Evolutionary conservation across 2,329 filamentous ascomycete species (phyloP).

Genomic region (Aspergillus flavus): DNA sequence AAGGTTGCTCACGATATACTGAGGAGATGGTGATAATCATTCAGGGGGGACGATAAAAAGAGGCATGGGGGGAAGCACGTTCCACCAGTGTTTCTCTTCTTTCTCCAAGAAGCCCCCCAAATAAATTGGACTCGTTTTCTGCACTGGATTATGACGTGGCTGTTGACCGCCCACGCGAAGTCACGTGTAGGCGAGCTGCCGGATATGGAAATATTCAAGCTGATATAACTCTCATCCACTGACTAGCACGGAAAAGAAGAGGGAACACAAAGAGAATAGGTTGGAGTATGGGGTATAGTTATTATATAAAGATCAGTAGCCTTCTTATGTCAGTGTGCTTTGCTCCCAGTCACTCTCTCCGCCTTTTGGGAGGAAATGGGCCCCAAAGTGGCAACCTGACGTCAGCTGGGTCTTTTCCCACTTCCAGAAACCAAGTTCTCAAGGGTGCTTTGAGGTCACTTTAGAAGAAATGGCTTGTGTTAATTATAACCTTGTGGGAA

Average conservation of each 20-base stretch:
- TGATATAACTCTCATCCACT: neutral
- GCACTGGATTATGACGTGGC: neutral
- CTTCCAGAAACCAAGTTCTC: conserved; percentile 1
- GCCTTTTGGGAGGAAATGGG: neutral
- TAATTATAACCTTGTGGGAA: neutral
- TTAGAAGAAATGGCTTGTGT: neutral
- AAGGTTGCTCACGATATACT: neutral
- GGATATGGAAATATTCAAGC: neutral
- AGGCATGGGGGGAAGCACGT: neutral
- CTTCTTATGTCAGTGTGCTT: neutral
- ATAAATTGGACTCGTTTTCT: conserved; percentile 6
- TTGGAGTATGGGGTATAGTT: neutral
- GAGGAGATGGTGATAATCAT: neutral
- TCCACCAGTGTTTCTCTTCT: neutral
- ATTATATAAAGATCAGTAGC: neutral
- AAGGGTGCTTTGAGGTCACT: conserved; percentile 2
- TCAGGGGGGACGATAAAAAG: neutral
- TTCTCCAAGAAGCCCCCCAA: neutral
- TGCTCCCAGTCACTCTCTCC: neutral
- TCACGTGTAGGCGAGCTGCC: neutral
- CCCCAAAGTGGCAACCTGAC: conserved; percentile 3
- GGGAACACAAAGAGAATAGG: neutral
- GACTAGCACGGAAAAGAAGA: no score
- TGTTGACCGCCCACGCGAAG: neutral
- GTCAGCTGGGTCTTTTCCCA: neutral